Evolutionary conservation across 257 asterid genomes (phyloP).

Genomic region (Ballota nigra): DNA sequence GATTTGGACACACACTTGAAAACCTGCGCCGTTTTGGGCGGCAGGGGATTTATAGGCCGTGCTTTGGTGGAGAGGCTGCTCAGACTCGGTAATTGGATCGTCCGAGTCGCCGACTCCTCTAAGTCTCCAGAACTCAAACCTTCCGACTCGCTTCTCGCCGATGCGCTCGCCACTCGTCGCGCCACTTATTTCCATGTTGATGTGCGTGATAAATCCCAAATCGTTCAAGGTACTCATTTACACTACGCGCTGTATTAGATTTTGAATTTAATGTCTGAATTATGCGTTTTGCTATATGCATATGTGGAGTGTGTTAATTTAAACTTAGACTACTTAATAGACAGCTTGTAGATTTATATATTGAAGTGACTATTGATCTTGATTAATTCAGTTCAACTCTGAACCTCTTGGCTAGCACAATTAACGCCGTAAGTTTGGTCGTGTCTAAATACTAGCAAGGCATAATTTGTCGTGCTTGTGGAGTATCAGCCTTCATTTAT

Average conservation of each 20-base stretch:
- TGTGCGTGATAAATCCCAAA: slow-evolving; percentile 51
- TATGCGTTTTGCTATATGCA: background rate
- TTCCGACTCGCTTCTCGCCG: slow-evolving; percentile 52
- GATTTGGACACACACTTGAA: slow-evolving; percentile 29
- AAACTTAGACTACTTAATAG: background rate
- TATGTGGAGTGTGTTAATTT: background rate
- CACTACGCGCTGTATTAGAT: slow-evolving; percentile 8
- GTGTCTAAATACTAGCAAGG: background rate
- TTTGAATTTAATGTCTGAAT: slow-evolving; percentile 10
- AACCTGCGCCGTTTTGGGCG: slow-evolving; percentile 80
- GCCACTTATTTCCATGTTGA: slow-evolving; percentile 70
- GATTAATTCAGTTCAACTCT: background rate
- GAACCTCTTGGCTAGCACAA: background rate
- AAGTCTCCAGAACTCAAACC: slow-evolving; percentile 46
- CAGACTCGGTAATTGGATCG: slow-evolving; percentile 71
- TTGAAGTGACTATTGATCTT: slow-evolving; percentile 4
- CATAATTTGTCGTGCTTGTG: background rate
- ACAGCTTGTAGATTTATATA: background rate
- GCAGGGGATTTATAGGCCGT: slow-evolving; percentile 79
- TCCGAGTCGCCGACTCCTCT: slow-evolving; percentile 67
- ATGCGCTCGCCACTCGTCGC: slow-evolving; percentile 63
- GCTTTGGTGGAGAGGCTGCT: slow-evolving; percentile 71
- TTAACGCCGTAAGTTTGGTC: background rate
- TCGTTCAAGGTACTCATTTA: slow-evolving; percentile 45
- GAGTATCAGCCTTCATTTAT: background rate